phyloP scores from a whole-genome alignment of 2,329 filamentous ascomycete species.

The Pseudocercospora fuligena region DNA sequence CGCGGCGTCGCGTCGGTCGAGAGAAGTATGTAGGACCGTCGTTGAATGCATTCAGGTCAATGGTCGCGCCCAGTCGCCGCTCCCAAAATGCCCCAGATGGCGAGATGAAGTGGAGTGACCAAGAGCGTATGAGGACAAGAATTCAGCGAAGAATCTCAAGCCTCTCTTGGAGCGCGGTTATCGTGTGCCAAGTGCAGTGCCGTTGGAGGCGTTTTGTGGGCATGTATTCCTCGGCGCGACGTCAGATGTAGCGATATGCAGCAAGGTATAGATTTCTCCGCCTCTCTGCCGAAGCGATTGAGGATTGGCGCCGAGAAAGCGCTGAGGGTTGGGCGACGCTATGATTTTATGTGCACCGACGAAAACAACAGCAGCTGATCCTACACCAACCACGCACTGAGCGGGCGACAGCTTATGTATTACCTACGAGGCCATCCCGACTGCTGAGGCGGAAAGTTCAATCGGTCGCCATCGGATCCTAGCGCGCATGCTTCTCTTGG shows the following conservation, averaged over 20 bases:
- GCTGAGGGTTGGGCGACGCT: neutral
- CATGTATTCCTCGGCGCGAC: slow-evolving; percentile 15
- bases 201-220: slow-evolving; percentile 17
- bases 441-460: neutral
- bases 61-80: slow-evolving; percentile 43
- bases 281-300: neutral
- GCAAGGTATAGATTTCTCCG: slow-evolving; percentile 5
- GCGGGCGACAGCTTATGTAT: neutral
- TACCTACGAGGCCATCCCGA: neutral
- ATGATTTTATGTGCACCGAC: neutral
- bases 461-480: neutral
- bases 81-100: slow-evolving; percentile 34
- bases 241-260: slow-evolving; percentile 8
- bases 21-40: slow-evolving; percentile 13
- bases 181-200: slow-evolving; percentile 18
- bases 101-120: slow-evolving; percentile 10
- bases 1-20: slow-evolving; percentile 23
- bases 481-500: neutral
- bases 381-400: neutral
- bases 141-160: slow-evolving; percentile 22
- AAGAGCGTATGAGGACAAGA: slow-evolving; percentile 12
- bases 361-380: neutral
- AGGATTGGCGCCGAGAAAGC: too few species aligned
- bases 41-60: slow-evolving; percentile 28
- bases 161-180: slow-evolving; percentile 13